Base-by-base conservation (phyloP, 495 filamentous ascomycete species). In the Xylaria nigripes region DNA sequence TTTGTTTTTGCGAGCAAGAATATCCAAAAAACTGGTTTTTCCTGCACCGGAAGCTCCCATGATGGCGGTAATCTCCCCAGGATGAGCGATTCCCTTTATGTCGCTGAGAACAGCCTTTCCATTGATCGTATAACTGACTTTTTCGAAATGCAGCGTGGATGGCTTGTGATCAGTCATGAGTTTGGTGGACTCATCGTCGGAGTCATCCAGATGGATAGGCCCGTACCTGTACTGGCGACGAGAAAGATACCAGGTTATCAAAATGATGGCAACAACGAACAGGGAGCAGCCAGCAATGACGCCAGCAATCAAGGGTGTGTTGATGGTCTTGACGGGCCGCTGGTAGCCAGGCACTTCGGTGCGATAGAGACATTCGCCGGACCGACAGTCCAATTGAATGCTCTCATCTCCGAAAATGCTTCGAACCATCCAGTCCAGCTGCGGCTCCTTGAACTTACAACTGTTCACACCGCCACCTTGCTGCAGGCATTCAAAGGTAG, bases 41-140 rank as follows among this genome's bases (percentile, higher is more conserved):
- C 93, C 93, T 22, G 93, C 93, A 8, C 93, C 93, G 3, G 94
- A 97, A 10, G 93, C 90, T 36, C 93, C 93, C 92, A 99, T 97
- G 65, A 99, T 96, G 21, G 93, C 93, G 62, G 93, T 87, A 7
- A 99, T 79, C 61, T 97, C 87, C 0, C 93, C 93, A 1, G 91
- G 87, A 59, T 86, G 83, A 12, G 92, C 90, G 29, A 87, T 84
- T 42, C 93, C 93, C 55, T 82, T 84, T 36, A 99, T 83, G 27
- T 79, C 82, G 6, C 79, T 78, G 0, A 99, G 76, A 52, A 99
- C 96, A 55, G 87, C 75, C 69, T 87, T 96, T 7, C 87, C 89
- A 62, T 92, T 93, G 6, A 98, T 71, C 24, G 79, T 74, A 61
- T 98, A 98, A 0, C 84, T 85, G 0, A 97, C 87, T 57, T 94